Evolutionary conservation across 805 yeast genomes (phyloP).

Genomic region (Kazachstania kunashirensis): DNA sequence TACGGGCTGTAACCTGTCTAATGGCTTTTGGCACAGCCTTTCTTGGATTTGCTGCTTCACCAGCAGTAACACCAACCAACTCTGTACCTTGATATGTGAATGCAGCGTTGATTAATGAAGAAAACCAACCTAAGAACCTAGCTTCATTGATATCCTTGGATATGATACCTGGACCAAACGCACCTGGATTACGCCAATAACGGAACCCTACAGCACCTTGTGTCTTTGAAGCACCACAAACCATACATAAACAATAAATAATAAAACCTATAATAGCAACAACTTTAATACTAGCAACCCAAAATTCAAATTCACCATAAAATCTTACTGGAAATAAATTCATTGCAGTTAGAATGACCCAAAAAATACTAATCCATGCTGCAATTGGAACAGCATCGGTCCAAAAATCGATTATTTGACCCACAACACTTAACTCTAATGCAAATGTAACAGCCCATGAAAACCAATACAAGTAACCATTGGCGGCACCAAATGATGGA

Average conservation of each 20-base stretch:
- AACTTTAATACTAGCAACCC: slow-evolving; percentile 61
- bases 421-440: slow-evolving; percentile 60
- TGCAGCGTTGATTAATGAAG: slow-evolving; percentile 63
- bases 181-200: slow-evolving; percentile 73
- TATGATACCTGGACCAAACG: slow-evolving; percentile 59
- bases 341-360: slow-evolving; percentile 41
- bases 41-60: slow-evolving; percentile 63
- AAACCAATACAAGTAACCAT: slow-evolving; percentile 68
- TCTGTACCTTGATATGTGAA: slow-evolving; percentile 78
- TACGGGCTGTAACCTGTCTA: slow-evolving; percentile 57
- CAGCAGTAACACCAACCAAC: slow-evolving; percentile 64
- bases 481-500: slow-evolving; percentile 64
- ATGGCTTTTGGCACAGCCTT: slow-evolving; percentile 65
- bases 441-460: slow-evolving; percentile 74
- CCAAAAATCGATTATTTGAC: slow-evolving; percentile 58
- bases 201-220: slow-evolving; percentile 69
- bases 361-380: slow-evolving; percentile 64
- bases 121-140: slow-evolving; percentile 59
- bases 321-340: slow-evolving; percentile 60
- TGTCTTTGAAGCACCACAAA: slow-evolving; percentile 55
- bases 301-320: slow-evolving; percentile 70
- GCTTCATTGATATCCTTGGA: slow-evolving; percentile 42
- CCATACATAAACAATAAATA: slow-evolving; percentile 57
- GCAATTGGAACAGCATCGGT: slow-evolving; percentile 58
- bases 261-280: slow-evolving; percentile 64